These are phyloP conservation scores for Trichosporon inkin DNA, from an alignment of 1,284 basidiomycete genomes.

Conservation along the genomic window DNA sequence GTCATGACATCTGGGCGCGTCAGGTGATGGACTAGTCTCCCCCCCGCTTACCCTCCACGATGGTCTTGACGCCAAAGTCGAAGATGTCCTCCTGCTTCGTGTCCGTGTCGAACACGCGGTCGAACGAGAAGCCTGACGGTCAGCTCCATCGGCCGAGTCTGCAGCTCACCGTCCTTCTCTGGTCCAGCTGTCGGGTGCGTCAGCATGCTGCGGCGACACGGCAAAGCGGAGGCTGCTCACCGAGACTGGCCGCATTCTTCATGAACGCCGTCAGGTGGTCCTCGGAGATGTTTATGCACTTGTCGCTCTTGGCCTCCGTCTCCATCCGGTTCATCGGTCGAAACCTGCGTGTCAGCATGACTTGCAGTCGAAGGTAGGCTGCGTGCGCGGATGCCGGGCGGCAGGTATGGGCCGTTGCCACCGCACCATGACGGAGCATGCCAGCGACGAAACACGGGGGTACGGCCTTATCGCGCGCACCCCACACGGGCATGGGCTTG, in stretches of 20 bases:
- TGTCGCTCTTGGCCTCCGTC: conserved; percentile 80
- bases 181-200: conserved; percentile 41
- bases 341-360: conserved; percentile 59
- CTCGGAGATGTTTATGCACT: conserved; percentile 77
- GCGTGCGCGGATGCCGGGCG: neutral
- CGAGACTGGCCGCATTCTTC: conserved; percentile 64
- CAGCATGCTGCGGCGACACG: neutral
- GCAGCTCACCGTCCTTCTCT: conserved; percentile 47
- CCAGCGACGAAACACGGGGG: neutral
- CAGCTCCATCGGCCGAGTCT: conserved; percentile 6
- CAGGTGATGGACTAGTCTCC: too few relatives aligned
- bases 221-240: conserved; percentile 52
- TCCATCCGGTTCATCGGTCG: conserved; percentile 93
- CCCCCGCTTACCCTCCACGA: conserved; percentile 47
- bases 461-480: too few relatives aligned
- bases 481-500: too few relatives aligned
- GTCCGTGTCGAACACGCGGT: conserved; percentile 90
- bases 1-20: conserved; percentile 81
- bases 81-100: conserved; percentile 93
- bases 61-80: conserved; percentile 94
- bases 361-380: neutral
- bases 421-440: neutral
- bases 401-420: neutral
- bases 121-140: conserved; percentile 80
- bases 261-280: conserved; percentile 76